phyloP scores from a whole-genome alignment of 148 eudicot genomes.

The Silene conica region DNA sequence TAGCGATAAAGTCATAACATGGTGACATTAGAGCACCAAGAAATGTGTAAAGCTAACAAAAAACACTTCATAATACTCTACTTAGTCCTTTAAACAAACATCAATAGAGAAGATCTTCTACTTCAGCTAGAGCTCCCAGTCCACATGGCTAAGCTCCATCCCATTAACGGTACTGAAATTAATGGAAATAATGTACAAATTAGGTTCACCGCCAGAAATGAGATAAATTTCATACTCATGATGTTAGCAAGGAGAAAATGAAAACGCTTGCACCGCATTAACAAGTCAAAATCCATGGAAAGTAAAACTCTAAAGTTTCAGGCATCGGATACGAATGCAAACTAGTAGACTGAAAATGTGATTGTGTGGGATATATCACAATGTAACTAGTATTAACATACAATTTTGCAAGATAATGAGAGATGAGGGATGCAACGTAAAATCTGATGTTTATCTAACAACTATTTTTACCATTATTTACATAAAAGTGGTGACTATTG shows the following conservation, averaged over 20 bases:
- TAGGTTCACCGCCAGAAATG: not conserved
- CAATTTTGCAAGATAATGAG: no score
- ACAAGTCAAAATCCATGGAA: not conserved
- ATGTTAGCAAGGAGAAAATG: no score
- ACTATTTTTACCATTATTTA: no score
- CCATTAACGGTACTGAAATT: conserved; percentile 18
- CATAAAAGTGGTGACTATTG: no score
- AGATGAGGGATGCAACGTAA: not conserved
- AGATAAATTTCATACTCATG: no score
- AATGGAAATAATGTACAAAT: not conserved
- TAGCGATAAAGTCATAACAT: not conserved
- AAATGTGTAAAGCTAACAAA: conserved; percentile 8
- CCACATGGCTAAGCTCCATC: not conserved
- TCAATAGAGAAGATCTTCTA: conserved; percentile 3
- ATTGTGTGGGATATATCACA: not conserved
- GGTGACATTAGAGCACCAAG: not conserved
- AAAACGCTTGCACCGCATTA: not conserved
- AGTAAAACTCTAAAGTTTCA: no score
- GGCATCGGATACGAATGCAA: no score
- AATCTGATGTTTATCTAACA: not conserved
- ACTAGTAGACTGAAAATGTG: no score
- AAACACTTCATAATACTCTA: conserved; percentile 1
- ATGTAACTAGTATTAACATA: no score
- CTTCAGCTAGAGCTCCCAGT: conserved; percentile 4
- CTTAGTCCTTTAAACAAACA: not conserved